Evolutionary conservation across 2,329 filamentous ascomycete species (phyloP), one percentile per base, ranked within the genome.

Genomic region (Colletotrichum tabaci): DNA sequence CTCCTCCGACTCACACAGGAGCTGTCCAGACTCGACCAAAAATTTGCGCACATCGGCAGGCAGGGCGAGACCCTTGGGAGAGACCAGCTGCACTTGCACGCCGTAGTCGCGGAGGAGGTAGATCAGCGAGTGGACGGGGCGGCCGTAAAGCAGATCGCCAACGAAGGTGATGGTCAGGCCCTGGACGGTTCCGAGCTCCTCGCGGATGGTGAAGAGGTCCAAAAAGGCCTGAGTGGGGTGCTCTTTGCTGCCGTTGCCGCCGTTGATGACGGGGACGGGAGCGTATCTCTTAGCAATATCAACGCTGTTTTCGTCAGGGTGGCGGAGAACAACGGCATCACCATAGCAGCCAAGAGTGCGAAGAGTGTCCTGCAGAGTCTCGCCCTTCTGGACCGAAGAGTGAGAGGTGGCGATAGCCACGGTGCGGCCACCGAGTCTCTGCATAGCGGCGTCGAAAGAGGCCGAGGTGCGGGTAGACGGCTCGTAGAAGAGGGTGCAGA

Each of bases 381-480:
- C 96, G 52, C 96, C 96, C 88, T 99, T 99, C 82, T 95, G 90
- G 4, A 95, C 95, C 16, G 94, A 97, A 2, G 96, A 98, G 76
- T 94, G 90, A 7, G 91, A 89, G 3, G 96, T 97, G 50, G 94
- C 87, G 79, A 98, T 92, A 63, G 92, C 88, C 65, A 99, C 89
- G 3, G 93, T 96, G 60, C 94, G 90, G 58, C 96, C 96, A 76
- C 96, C 96, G 6, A 99, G 92, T 63, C 97, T 93, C 87, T 99
- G 97, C 96, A 99, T 99, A 52, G 96, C 96, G 67, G 96, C 94
- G 80, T 99, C 96, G 77, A 99, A 99, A 4, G 96, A 99, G 47
- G 94, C 91, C 15, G 96, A 98, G 6, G 96, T 99, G 66, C 96
- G 90, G 3, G 96, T 99, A 0, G 96, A 98, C 2, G 96, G 96